Evolutionary conservation across 1,139 yeast species (phyloP), one percentile per base, ranked within the genome.

Genomic region (Yamadazyma buinensis): DNA sequence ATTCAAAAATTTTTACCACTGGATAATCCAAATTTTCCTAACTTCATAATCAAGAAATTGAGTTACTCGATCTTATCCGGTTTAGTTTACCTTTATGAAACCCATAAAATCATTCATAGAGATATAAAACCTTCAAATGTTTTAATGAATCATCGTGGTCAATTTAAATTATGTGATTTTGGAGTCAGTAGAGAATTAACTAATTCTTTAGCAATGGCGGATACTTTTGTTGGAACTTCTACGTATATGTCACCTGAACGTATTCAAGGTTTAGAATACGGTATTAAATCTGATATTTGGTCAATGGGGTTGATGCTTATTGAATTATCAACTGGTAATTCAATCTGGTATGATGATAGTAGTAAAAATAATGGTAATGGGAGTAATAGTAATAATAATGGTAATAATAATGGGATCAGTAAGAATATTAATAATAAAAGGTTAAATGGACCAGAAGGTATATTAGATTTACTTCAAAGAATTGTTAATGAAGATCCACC

Each of bases 161-260:
- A 79, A 44, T 78, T 88, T 47, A 87, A 86, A 55, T 67, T 87
- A 20, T 85, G 95, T 59, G 97, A 90, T 59, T 90, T 90, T 63
- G 97, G 98, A 10, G 98, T 92, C 7, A 80, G 90, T 26, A 77
- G 96, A 43, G 95, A 88, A 54, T 70, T 92, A 39, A 85, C 87
- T 38, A 88, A 90, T 55, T 88, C 97, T 0, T 75, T 92, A 41
- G 75, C 74, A 17, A 62, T 67, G 67, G 97, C 97, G 0, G 96
- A 92, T 48, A 92, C 97, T 0, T 92, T 92, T 67, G 97, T 92
- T 9, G 98, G 98, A 1, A 92, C 98, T 1, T 87, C 96, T 1
- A 87, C 95, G 2, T 92, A 92, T 54, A 92, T 92, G 98, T 87
- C 95, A 1, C 98, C 98, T 0, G 98, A 92, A 53, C 74, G 98